phyloP scores from a whole-genome alignment of 1,139 yeast genomes.

The Zygoascus sp. region DNA sequence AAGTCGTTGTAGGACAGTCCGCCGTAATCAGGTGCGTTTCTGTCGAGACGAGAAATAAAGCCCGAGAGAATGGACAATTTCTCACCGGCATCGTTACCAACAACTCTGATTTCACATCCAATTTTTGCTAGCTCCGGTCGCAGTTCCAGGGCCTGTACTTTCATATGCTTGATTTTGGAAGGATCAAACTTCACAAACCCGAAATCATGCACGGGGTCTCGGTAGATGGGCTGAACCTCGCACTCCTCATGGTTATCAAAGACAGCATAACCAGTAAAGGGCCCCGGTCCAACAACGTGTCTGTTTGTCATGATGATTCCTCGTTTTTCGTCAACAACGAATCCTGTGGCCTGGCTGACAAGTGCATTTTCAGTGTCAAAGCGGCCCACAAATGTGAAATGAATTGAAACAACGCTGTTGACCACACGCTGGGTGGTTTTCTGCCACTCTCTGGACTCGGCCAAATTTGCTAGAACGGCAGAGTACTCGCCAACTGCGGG shows the following conservation, averaged over 20 bases:
- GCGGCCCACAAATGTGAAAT: constrained; percentile 78
- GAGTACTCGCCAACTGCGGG: not conserved
- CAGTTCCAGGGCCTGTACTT: constrained; percentile 59
- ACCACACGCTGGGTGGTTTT: constrained; percentile 78
- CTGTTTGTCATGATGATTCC: constrained; percentile 88
- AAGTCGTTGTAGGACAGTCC: constrained; percentile 86
- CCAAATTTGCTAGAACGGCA: not conserved
- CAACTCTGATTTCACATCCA: constrained; percentile 89
- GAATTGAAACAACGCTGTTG: constrained; percentile 81
- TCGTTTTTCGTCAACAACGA: constrained; percentile 77
- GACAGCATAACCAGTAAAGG: constrained; percentile 84
- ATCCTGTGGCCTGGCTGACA: constrained; percentile 90
- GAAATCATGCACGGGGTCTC: constrained; percentile 74
- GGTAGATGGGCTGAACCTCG: constrained; percentile 61
- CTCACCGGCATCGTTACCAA: constrained; percentile 96
- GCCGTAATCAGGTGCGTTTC: constrained; percentile 95
- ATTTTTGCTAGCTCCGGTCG: constrained; percentile 81
- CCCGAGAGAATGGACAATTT: constrained; percentile 85
- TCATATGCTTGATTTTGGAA: constrained; percentile 63
- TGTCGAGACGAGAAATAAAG: constrained; percentile 81
- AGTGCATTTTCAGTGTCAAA: constrained; percentile 82
- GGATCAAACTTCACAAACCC: constrained; percentile 82
- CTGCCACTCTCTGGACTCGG: constrained; percentile 56
- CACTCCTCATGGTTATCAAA: constrained; percentile 95
- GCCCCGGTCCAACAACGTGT: constrained; percentile 95